Evolutionary conservation across 2,329 filamentous ascomycete species (phyloP).

Genomic region (Sclerotinia glacialis): DNA sequence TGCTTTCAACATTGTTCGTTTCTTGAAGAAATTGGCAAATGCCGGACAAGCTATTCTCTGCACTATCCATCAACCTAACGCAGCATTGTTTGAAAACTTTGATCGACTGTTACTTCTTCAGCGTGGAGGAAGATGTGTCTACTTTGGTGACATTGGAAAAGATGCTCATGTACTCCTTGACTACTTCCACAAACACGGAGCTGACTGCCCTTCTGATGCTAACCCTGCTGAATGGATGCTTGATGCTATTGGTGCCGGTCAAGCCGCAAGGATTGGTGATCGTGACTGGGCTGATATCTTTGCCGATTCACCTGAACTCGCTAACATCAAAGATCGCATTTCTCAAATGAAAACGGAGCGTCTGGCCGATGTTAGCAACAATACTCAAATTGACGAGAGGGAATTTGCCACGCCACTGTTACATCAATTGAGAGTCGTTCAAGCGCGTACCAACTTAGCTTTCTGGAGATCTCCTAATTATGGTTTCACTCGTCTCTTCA

Average conservation of each 20-base stretch:
- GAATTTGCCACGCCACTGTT: conserved; percentile 79
- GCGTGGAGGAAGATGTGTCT: conserved; percentile 62
- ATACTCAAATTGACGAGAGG: conserved; percentile 49
- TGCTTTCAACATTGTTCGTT: conserved; percentile 59
- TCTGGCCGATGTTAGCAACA: conserved; percentile 44
- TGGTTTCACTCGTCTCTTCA: conserved; percentile 82
- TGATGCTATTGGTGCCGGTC: conserved; percentile 63
- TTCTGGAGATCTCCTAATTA: conserved; percentile 90
- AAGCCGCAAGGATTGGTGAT: conserved; percentile 59
- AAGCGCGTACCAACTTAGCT: conserved; percentile 68
- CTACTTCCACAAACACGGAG: conserved; percentile 46
- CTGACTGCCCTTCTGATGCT: conserved; percentile 51
- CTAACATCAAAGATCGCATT: conserved; percentile 54
- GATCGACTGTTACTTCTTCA: conserved; percentile 63
- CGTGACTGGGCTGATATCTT: conserved; percentile 64
- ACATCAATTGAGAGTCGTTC: conserved; percentile 77
- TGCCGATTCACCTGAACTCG: conserved; percentile 56
- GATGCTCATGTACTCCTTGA: conserved; percentile 57
- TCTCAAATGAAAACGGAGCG: conserved; percentile 53
- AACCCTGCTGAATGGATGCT: conserved; percentile 60
- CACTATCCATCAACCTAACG: conserved; percentile 69
- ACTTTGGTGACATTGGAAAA: conserved; percentile 64
- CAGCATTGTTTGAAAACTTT: conserved; percentile 68
- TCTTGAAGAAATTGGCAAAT: conserved; percentile 55
- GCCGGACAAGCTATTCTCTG: conserved; percentile 68